phyloP scores from a whole-genome alignment of 306 rosid genomes.

The Pachyrhizus erosus region DNA sequence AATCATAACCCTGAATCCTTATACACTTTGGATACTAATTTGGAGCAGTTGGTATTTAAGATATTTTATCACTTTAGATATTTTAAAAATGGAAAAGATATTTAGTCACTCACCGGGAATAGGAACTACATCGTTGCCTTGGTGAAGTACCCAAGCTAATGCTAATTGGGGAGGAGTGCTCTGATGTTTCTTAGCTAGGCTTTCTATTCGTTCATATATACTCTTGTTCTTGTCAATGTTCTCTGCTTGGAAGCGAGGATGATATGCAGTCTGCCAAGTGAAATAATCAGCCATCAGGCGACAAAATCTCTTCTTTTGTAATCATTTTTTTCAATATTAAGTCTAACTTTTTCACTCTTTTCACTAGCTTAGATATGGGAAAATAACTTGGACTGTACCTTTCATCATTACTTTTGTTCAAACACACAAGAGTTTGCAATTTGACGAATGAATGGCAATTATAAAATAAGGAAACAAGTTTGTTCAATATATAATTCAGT shows the following conservation, averaged over 20 bases:
- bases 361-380: not conserved
- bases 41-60: not conserved
- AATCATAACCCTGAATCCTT: not conserved
- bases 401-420: too few species aligned
- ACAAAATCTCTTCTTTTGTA: not conserved
- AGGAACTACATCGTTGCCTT: slow-evolving; percentile 59
- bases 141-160: slow-evolving; percentile 65
- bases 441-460: too few species aligned
- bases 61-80: not conserved
- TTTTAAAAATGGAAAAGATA: not conserved
- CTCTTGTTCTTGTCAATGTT: slow-evolving; percentile 49
- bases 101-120: slow-evolving; percentile 36
- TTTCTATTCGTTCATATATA: slow-evolving; percentile 54
- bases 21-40: not conserved
- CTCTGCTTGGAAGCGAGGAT: slow-evolving; percentile 62
- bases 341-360: not conserved
- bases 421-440: too few species aligned
- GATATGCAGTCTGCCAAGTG: slow-evolving; percentile 40
- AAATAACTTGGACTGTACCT: not conserved
- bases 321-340: not conserved
- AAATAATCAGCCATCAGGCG: not conserved
- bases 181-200: slow-evolving; percentile 52
- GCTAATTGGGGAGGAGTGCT: slow-evolving; percentile 63
- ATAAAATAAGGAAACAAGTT: too few species aligned
- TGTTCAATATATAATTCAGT: too few species aligned